These are phyloP conservation scores for Sungouiozyma ichnusensis DNA, from an alignment of 805 yeast species.

Conservation along the genomic window DNA sequence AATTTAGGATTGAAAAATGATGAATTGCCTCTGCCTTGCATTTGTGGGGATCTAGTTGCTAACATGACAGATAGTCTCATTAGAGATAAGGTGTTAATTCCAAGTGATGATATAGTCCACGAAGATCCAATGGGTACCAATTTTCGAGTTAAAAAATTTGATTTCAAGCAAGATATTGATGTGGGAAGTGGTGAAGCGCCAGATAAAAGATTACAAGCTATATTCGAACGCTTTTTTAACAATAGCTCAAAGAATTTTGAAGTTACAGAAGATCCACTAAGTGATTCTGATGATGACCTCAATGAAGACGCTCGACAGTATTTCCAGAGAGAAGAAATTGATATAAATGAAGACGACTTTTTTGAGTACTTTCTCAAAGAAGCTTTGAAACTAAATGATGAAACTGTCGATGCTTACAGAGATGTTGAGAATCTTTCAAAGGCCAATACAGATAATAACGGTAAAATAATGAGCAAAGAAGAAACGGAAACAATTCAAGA, in stretches of 20 bases:
- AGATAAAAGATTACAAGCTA: conserved; percentile 8
- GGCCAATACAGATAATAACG: conserved; percentile 13
- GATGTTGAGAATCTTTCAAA: not conserved
- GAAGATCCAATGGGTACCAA: not conserved
- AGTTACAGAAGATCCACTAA: not conserved
- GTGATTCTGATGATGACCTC: conserved; percentile 25
- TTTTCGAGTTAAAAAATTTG: not conserved
- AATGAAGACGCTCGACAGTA: conserved; percentile 18
- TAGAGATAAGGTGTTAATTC: not conserved
- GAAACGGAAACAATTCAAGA: conserved; percentile 4
- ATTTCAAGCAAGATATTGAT: not conserved
- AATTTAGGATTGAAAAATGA: conserved; percentile 6
- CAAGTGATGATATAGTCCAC: not conserved
- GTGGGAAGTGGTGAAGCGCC: conserved; percentile 5
- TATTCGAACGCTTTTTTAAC: conserved; percentile 6
- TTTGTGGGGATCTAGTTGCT: conserved; percentile 10
- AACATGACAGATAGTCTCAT: conserved; percentile 5
- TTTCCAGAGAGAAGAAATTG: conserved; percentile 29
- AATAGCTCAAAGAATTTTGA: conserved; percentile 1
- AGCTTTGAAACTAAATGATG: conserved; percentile 39
- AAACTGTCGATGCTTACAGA: conserved; percentile 34
- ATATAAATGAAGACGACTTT: conserved; percentile 58
- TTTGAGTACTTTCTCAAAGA: conserved; percentile 51
- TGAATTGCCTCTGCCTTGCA: conserved; percentile 3
- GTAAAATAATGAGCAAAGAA: conserved; percentile 6